Base-by-base conservation (phyloP, 768 basidiomycete genomes). In the Trametes coccinea region DNA sequence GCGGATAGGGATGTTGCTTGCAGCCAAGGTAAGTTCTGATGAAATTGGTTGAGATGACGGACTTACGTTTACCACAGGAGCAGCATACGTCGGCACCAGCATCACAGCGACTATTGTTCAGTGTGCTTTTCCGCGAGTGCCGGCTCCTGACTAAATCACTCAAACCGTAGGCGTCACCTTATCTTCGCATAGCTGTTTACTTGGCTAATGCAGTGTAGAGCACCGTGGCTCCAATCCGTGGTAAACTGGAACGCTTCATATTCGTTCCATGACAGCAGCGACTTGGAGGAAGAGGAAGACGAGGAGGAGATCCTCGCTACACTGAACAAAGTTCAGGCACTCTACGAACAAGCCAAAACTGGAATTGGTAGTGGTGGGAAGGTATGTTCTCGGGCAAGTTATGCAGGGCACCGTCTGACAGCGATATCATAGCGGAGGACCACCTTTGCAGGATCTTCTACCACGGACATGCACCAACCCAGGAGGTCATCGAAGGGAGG, bases 111-210 rank as follows among this genome's bases (percentile, higher is more conserved):
- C 74, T 85, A 51, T 74, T 92, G 27, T 79, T 89, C 54, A 82
- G 80, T 58, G 76, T 83, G 17, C 72, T 93, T 5, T 82, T 92
- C 53, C 77, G 83, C 2, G 86, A 90, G 67, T 81, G 89, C 39
- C 76, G 90, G 53, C 73, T 89, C 5, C 66, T 87, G 5, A 86
- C 84, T 1, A 79, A 83, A 51, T 89, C 88, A 0, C 70, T 87
- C 30, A 89, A 87, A 71, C 71, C 79, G 88, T 90, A 72, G 45
- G 84, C 66, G 1, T 30, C 6, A 27, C 39, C 46, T 10, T 34
- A 2, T 6, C 6, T 37, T 29, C 13, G 3, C 39, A 29, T 31
- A 11, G 7, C 9, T 31, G 6, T 14, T 13, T 43, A 8, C 40
- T 14, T 27, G 11, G 48, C 59, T 30, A 13, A 29, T 57, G 29